Conservation (phyloP, 2,329 filamentous ascomycete species). For the Neurospora sp. region DNA sequence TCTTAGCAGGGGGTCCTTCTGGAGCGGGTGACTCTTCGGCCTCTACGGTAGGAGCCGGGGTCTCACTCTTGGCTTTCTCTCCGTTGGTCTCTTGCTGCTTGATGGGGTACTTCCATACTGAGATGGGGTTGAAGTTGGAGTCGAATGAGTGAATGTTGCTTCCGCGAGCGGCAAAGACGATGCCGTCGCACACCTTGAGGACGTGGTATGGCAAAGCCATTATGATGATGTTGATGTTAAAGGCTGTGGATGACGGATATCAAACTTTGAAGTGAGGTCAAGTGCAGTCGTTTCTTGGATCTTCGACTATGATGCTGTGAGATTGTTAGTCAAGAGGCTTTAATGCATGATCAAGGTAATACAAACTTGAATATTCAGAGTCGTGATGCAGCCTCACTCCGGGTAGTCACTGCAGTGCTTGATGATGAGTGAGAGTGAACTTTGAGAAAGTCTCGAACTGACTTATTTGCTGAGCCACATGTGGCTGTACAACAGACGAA, state of each 20-base stretch:
- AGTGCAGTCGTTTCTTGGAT: neutral
- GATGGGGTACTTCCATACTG: constrained; percentile 49
- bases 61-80: neutral
- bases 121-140: constrained; percentile 48
- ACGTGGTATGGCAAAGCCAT: constrained; percentile 56
- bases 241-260: neutral
- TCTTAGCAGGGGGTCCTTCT: constrained; percentile 20
- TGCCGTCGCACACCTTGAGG: constrained; percentile 40
- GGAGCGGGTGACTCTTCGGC: constrained; percentile 17
- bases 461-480: neutral
- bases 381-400: neutral
- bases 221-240: constrained; percentile 3
- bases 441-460: neutral
- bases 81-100: constrained; percentile 23
- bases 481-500: neutral
- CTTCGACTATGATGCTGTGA: neutral
- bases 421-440: neutral
- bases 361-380: neutral
- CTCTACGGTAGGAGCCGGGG: constrained; percentile 10
- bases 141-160: constrained; percentile 60
- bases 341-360: neutral
- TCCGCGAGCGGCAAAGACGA: constrained; percentile 67
- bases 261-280: neutral
- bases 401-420: neutral
- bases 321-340: neutral